Evolutionary conservation across 768 basidiomycete species (phyloP), one percentile per base, ranked within the genome.

Genomic region (Cystobasidium tubakii): DNA sequence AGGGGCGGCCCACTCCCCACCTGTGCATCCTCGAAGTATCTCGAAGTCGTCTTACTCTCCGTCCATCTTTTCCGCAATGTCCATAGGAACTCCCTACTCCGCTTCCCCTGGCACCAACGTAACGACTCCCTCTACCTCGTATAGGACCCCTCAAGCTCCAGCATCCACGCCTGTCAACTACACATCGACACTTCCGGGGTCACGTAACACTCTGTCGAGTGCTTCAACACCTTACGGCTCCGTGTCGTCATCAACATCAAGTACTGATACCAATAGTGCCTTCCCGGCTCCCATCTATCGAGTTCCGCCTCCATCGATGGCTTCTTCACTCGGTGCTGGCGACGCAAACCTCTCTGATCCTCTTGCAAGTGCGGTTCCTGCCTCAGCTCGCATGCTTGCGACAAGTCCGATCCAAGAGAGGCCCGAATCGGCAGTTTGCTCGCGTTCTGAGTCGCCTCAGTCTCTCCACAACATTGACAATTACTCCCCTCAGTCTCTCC

Each of bases 91-190:
- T 31, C 66, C 66, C 2, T 67, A 67, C 23, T 67, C 66, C 19
- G 43, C 44, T 29, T 67, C 66, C 9, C 44, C 66, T 33, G 42
- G n/a, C 7, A 67, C 66, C 15, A 10, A 46, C 50, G 46, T 13
- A 23, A 67, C 66, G 10, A 67, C 66, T 6, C 66, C 66, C 44
- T 67, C 66, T 10, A 67, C 66, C 9, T 67, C 66, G 13, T 67
- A 67, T 53, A 67, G 44, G 7, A 67, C 66, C 1, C 66, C 66
- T 7, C 66, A 53, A 23, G 66, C 50, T 7, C 66, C 66, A 23
- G 66, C 66, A 15, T 67, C 66, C 2, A 67, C 66, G 29, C 66
- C 66, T 31, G 46, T 67, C 2, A 9, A 43, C 63, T 43, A 39
- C 25, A 31, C 31, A 15, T 25, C 66, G 6, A 19, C 27, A 7